phyloP scores from a whole-genome alignment of 2,329 filamentous ascomycete species.

The Podosphaera aphanis region DNA sequence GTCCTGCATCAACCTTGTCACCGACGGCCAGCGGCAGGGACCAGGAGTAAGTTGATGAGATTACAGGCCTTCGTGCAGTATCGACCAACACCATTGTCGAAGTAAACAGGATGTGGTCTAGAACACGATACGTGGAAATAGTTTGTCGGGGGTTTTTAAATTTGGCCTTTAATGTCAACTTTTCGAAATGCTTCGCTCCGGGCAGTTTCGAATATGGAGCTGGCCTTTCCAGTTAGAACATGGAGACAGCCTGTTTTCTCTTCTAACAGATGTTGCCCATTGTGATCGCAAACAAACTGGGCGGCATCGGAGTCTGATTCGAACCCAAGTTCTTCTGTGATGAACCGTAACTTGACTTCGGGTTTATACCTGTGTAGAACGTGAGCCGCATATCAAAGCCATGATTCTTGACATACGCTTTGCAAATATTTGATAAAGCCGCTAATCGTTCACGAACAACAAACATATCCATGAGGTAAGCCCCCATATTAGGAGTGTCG shows the following conservation, averaged over 20 bases:
- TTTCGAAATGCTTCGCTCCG: slow-evolving; percentile 54
- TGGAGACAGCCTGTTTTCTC: slow-evolving; percentile 51
- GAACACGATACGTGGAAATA: not conserved
- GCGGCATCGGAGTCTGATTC: slow-evolving; percentile 77
- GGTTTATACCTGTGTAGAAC: slow-evolving; percentile 54
- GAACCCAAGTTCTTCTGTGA: slow-evolving; percentile 90
- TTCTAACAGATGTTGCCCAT: slow-evolving; percentile 52
- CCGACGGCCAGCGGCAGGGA: no score
- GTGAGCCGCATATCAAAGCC: slow-evolving; percentile 22
- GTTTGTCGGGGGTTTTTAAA: slow-evolving; percentile 23
- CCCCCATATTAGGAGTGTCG: slow-evolving; percentile 87
- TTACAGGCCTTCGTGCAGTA: no score
- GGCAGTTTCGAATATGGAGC: slow-evolving; percentile 47
- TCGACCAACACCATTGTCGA: no score
- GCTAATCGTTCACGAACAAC: slow-evolving; percentile 77
- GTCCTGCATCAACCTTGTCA: no score
- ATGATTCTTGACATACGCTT: slow-evolving; percentile 45
- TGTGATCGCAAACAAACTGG: slow-evolving; percentile 68
- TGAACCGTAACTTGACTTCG: slow-evolving; percentile 67
- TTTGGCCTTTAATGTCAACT: slow-evolving; percentile 95
- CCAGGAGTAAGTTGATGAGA: no score
- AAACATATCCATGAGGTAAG: slow-evolving; percentile 98
- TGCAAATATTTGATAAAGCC: slow-evolving; percentile 80
- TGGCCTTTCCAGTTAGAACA: slow-evolving; percentile 53
- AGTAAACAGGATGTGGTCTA: not conserved